These are phyloP conservation scores for Scorias spongiosa DNA, from an alignment of 2,329 filamentous ascomycete genomes.

Conservation along the genomic window DNA sequence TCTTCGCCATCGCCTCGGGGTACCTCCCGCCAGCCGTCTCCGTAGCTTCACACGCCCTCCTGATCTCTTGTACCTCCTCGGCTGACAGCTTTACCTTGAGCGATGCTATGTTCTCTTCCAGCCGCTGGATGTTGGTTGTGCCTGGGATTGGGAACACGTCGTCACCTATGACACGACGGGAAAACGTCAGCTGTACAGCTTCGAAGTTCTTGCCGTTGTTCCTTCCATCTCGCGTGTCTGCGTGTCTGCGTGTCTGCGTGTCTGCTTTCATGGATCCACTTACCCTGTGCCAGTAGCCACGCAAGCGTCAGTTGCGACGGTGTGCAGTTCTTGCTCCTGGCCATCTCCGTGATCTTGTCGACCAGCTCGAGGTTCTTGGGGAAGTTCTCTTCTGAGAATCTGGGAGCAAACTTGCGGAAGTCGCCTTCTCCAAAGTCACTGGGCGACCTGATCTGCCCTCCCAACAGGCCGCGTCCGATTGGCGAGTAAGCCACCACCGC, in stretches of 20 bases:
- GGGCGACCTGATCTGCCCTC: conserved; percentile 31
- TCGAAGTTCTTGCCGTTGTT: too few species aligned
- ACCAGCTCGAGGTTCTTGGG: conserved; percentile 41
- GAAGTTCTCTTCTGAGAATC: conserved; percentile 39
- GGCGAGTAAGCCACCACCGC: conserved; percentile 44
- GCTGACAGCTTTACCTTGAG: conserved; percentile 20
- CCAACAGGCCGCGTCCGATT: conserved; percentile 43
- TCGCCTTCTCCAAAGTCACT: conserved; percentile 36
- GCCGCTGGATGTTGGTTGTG: conserved; percentile 31
- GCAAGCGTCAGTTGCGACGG: conserved; percentile 45
- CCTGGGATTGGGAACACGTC: conserved; percentile 44
- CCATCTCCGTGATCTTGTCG: conserved; percentile 34
- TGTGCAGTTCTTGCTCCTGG: conserved; percentile 39
- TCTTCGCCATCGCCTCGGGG: conserved; percentile 20
- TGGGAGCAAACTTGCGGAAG: conserved; percentile 31
- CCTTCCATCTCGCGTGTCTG: too few species aligned
- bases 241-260: too few species aligned
- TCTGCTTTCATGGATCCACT: not conserved
- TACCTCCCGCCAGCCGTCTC: conserved; percentile 24
- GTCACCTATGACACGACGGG: conserved; percentile 19
- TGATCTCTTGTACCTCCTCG: conserved; percentile 24
- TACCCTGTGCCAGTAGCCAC: conserved; percentile 44
- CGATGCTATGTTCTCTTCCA: conserved; percentile 31
- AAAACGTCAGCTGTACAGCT: not conserved
- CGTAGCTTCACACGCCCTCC: conserved; percentile 20